Evolutionary conservation across 768 basidiomycete species (phyloP), one percentile per base, ranked within the genome.

Genomic region (Grammothele lineata): DNA sequence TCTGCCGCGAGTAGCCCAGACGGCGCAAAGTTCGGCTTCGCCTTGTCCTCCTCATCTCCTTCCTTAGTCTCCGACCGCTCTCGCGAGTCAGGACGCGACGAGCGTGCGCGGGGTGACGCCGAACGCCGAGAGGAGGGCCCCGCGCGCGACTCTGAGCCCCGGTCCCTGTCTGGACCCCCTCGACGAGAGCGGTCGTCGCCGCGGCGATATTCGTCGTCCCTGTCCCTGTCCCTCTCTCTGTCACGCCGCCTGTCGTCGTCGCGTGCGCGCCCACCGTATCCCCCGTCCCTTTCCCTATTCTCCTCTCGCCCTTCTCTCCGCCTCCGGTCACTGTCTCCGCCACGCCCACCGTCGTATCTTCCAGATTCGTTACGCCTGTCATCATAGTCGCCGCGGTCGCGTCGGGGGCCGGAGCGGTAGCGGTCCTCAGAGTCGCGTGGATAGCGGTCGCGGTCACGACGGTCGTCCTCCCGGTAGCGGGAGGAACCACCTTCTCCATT

Each of bases 1-100:
- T 90, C 96, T 4, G 95, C 95, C 1, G 95, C 96, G 30, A 99
- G 78, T 6, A 95, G 73, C 11, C 96, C 96, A 17, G 92, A 96
- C 4, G 78, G 77, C 14, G 70, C 77, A 63, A 95, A 97, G 62
- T 96, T 94, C 9, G 96, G 94, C 68, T 95, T 92, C 5, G 79
- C 70, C 60, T 87, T 87, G 58, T 77, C 76, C 37, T 71, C 69
- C 4, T 79, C 70, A 59, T 87, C 87, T 57, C 76, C 76, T 36
- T 71, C 69, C 32, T 66, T 70, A 1, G 78, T 75, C 3, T 55
- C 59, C 23, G 77, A 71, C 15, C 41, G 48, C 8, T 68, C 66
- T 19, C 62, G 62, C 12, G 68, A 50, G 17, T 22, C 53, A 4
- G 53, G 55, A 24, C 35, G 26, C n/a, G 71, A 69, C 6, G 66